These are phyloP conservation scores for Strobilomyces confusus DNA, from an alignment of 768 basidiomycete species.

Conservation along the genomic window DNA sequence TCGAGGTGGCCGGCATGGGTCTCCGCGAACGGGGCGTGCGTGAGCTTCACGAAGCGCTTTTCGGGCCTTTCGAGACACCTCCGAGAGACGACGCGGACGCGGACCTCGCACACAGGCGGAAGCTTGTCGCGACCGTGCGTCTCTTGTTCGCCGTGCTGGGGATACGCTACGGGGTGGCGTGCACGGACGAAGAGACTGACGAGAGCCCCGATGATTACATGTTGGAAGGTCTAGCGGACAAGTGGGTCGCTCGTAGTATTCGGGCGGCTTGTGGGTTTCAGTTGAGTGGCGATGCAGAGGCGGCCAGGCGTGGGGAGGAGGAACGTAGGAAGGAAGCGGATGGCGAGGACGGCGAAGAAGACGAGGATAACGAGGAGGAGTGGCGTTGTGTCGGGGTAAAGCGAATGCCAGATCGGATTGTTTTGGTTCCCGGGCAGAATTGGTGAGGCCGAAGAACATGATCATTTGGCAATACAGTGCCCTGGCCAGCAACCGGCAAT, in stretches of 20 bases:
- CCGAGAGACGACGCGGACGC: neutral
- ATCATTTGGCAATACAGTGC: too few relatives aligned
- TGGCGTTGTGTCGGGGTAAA: too few relatives aligned
- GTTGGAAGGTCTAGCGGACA: conserved; percentile 11
- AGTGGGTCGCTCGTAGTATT: conserved; percentile 13
- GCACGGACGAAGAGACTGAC: conserved; percentile 7
- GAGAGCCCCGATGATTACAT: neutral
- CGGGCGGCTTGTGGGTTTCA: conserved; percentile 13
- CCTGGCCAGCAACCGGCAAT: too few relatives aligned
- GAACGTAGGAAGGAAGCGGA: too few relatives aligned
- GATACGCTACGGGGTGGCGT: conserved; percentile 7
- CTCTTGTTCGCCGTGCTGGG: conserved; percentile 11
- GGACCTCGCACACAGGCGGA: neutral
- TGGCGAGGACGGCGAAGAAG: too few relatives aligned
- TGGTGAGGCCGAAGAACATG: too few relatives aligned
- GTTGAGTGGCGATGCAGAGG: neutral
- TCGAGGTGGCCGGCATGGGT: conserved; percentile 2
- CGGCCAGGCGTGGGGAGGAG: neutral
- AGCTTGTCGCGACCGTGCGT: conserved; percentile 4
- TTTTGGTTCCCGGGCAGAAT: too few relatives aligned
- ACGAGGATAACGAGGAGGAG: too few relatives aligned
- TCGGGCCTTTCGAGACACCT: conserved; percentile 3
- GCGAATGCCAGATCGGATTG: too few relatives aligned
- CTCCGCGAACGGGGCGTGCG: conserved; percentile 6
- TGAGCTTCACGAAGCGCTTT: conserved; percentile 8